phyloP scores from a whole-genome alignment of 2,329 filamentous ascomycete genomes.

The Parastagonospora nodorum region DNA sequence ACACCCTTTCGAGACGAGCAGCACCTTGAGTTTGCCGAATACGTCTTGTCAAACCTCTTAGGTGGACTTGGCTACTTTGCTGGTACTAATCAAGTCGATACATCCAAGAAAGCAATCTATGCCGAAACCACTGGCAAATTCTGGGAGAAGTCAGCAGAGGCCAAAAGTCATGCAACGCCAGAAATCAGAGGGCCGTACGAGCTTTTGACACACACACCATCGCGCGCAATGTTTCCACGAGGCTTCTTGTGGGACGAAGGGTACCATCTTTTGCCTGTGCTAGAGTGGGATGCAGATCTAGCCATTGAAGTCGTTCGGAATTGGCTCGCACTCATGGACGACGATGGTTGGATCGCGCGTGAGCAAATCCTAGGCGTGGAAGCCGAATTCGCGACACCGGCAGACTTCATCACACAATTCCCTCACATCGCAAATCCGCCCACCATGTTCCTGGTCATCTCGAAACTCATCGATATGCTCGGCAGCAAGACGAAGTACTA shows the following conservation, averaged over 20 bases:
- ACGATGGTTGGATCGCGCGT: constrained; percentile 93
- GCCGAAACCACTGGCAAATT: constrained; percentile 92
- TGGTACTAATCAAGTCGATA: constrained; percentile 82
- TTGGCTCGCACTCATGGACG: constrained; percentile 93
- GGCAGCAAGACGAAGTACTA: constrained; percentile 52
- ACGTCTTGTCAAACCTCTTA: constrained; percentile 87
- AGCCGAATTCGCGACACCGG: constrained; percentile 86
- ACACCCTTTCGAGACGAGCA: constrained; percentile 75
- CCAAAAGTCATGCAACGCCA: constrained; percentile 69
- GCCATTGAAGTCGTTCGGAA: constrained; percentile 83
- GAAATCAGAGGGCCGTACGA: constrained; percentile 79
- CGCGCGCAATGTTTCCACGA: constrained; percentile 88
- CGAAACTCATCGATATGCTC: constrained; percentile 70
- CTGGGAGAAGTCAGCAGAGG: constrained; percentile 86
- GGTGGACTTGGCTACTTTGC: constrained; percentile 94
- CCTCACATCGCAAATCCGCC: constrained; percentile 96
- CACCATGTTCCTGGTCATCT: constrained; percentile 85
- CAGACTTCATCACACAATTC: constrained; percentile 89
- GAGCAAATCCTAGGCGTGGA: constrained; percentile 92
- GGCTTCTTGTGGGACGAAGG: constrained; percentile 98
- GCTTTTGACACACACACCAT: constrained; percentile 86
- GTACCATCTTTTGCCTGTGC: constrained; percentile 85
- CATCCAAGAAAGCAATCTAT: constrained; percentile 84
- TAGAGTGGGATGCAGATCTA: constrained; percentile 91
- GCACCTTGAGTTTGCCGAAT: constrained; percentile 77